Percentiles rank a stretch among this genome's conserved stretches.
These are phyloP conservation scores for Aspergillus biplanus DNA, from an alignment of 495 filamentous ascomycete genomes.

Conservation along the genomic window DNA sequence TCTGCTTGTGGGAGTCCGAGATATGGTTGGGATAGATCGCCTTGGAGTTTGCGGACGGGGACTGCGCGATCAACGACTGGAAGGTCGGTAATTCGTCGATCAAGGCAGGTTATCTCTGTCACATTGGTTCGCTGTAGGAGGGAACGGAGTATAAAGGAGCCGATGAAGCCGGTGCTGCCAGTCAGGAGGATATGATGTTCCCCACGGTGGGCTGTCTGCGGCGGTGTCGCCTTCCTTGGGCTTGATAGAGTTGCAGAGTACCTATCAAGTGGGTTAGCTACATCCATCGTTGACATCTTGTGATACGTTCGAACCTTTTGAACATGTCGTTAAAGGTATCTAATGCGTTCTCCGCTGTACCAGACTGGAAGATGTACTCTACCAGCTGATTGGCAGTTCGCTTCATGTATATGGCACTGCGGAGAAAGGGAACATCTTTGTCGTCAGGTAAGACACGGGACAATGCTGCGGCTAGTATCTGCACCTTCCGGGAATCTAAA, in stretches of 20 bases:
- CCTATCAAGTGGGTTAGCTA: neutral
- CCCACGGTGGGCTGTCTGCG: neutral
- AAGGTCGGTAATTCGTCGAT: conserved; percentile 32
- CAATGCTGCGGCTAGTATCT: conserved; percentile 14
- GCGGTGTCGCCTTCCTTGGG: conserved; percentile 20
- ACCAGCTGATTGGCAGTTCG: conserved; percentile 12
- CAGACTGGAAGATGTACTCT: neutral
- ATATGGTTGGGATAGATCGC: conserved; percentile 46
- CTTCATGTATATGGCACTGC: conserved; percentile 16
- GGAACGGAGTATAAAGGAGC: conserved; percentile 53
- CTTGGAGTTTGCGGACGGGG: conserved; percentile 30
- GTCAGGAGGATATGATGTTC: conserved; percentile 50
- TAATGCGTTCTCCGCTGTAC: neutral
- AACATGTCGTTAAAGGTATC: conserved; percentile 9
- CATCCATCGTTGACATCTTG: too few species aligned
- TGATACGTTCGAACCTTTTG: neutral
- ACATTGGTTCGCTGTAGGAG: conserved; percentile 39
- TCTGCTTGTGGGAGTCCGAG: conserved; percentile 43
- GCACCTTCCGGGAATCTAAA: conserved; percentile 18
- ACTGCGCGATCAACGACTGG: neutral
- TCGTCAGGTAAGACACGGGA: neutral
- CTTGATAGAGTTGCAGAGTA: conserved; percentile 24
- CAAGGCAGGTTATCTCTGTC: conserved; percentile 52
- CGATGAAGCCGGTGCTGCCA: conserved; percentile 57
- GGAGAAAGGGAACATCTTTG: neutral